A percentile compares a stretch with the other conserved stretches of the same genome.
These are phyloP conservation scores for Globisporangium okanoganense DNA, from an alignment of 352 stramenopile genomes.

Conservation along the genomic window DNA sequence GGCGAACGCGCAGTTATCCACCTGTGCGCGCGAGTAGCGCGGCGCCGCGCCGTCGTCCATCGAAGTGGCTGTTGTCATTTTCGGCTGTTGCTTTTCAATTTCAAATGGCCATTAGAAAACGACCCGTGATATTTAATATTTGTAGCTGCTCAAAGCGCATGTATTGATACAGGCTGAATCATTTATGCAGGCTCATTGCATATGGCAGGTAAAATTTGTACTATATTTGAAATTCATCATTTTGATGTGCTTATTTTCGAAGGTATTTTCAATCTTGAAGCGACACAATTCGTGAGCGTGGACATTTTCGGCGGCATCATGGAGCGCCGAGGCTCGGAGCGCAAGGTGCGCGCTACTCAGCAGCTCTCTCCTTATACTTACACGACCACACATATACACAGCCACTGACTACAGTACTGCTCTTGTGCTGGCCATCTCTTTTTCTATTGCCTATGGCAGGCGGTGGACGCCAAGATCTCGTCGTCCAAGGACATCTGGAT, in stretches of 20 bases:
- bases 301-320: not conserved
- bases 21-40: constrained; percentile 59
- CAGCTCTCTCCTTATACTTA: not conserved
- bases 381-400: not conserved
- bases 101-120: not conserved
- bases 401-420: not conserved
- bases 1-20: constrained; percentile 79
- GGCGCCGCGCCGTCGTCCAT: constrained; percentile 15
- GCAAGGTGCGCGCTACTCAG: constrained; percentile 1
- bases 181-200: not conserved
- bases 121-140: not conserved
- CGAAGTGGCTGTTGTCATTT: not conserved
- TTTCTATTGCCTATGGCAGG: not conserved
- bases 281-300: not conserved
- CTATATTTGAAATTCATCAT: not conserved
- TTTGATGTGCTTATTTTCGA: not conserved
- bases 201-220: not conserved
- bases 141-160: not conserved
- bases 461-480: constrained; percentile 14
- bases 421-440: not conserved
- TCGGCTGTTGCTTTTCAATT: not conserved
- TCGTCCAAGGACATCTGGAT: constrained; percentile 70
- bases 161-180: not conserved
- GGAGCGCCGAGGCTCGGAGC: constrained; percentile 15
- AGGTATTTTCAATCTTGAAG: constrained; percentile 1